Evolutionary conservation across 129 eudicot species (phyloP), one percentile per base, ranked within the genome.

Genomic region (Flaveria brownii): DNA sequence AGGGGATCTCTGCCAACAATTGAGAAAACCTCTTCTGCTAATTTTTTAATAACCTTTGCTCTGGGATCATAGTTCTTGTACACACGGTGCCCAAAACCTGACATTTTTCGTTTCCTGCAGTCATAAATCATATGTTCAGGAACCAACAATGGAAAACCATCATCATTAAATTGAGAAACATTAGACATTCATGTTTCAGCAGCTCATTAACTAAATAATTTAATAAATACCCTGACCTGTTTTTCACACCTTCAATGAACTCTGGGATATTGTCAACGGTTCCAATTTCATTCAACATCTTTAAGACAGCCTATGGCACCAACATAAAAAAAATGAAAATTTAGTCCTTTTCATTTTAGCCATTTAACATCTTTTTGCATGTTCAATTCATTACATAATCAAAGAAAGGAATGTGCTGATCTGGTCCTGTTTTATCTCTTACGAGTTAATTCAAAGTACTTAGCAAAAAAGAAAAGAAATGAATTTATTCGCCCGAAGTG

Each of bases 1-100:
- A 95, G 94, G 61, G 99, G 99, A 88, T 95, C 99, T 72, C 97
- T 82, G 73, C 99, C 99, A 62, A 95, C 99, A 81, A 95, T 95
- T 6, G 95, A 89, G 74, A 95, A 95, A 26, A 95, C 99, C 86
- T 95, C 99, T 55, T 91, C 99, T 12, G 99, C 97, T 83, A 95
- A 81, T 50, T 87, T 95, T 82, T 84, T 95, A 66, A 95, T 95
- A 70, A 95, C 99, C 80, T 89, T 95, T 9, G 99, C 99, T 82
- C 99, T 80, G 20, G 99, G 99, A 77, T 95, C 99, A 77, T 95
- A 95, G 78, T 95, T 95, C 57, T 95, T 95, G 89, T 95, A 95
- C 43, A 95, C 99, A 73, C 99, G 99, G 70, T 95, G 99, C 57
- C 99, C 99, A 82, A 95, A 95, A 66, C 99, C 99, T 7, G 99